These are phyloP conservation scores for Pachyrhizus erosus DNA, from an alignment of 306 rosid species.

Conservation along the genomic window DNA sequence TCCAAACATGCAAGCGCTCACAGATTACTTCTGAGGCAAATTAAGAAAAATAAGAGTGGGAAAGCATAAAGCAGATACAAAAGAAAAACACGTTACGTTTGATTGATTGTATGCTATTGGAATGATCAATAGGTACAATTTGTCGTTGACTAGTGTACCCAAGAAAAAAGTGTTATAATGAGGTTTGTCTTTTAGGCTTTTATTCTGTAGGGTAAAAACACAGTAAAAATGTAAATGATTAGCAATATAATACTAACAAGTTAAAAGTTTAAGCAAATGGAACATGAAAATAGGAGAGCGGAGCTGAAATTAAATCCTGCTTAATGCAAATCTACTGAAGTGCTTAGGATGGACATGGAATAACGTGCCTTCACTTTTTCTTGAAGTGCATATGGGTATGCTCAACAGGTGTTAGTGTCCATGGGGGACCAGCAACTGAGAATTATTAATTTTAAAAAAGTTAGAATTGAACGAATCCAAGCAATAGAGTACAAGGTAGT, in stretches of 20 bases:
- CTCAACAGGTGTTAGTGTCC: background rate
- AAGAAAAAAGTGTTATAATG: background rate
- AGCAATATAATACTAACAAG: background rate
- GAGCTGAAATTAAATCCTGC: background rate
- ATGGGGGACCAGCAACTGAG: constrained; percentile 19
- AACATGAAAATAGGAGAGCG: background rate
- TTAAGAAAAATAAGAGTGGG: constrained; percentile 5
- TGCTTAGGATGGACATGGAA: constrained; percentile 12
- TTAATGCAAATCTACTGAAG: background rate
- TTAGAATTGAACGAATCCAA: constrained; percentile 24
- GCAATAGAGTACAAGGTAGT: background rate
- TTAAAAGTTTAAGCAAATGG: background rate
- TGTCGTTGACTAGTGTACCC: background rate
- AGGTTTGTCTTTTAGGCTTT: constrained; percentile 6
- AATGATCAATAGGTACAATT: background rate
- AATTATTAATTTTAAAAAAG: constrained; percentile 25
- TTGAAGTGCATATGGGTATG: background rate
- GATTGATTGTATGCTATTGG: constrained; percentile 2
- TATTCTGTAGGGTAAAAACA: constrained; percentile 1
- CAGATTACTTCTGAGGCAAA: background rate
- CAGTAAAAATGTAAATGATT: background rate
- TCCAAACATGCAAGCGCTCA: background rate
- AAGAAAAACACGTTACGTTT: background rate
- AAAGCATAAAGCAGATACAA: background rate
- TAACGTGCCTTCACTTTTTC: constrained; percentile 3